Evolutionary conservation across 2,329 filamentous ascomycete species (phyloP).

Genomic region (Dendrostoma leiphaemia): DNA sequence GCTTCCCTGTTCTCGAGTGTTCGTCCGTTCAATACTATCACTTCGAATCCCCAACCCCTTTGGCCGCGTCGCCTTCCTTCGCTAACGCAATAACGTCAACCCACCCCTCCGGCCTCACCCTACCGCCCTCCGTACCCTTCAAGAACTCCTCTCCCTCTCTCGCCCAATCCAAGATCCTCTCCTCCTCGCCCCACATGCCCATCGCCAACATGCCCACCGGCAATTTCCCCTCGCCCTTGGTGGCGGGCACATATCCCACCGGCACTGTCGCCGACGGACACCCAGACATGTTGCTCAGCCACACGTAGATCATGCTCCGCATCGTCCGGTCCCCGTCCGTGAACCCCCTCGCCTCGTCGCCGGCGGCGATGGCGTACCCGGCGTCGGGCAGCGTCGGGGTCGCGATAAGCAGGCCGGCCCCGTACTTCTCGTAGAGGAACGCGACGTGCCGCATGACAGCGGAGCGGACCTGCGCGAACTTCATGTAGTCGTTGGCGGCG

Average conservation of each 20-base stretch:
- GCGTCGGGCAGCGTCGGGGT: slow-evolving; percentile 74
- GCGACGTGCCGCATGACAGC: slow-evolving; percentile 78
- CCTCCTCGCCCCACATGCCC: slow-evolving; percentile 66
- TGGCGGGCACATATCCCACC: slow-evolving; percentile 65
- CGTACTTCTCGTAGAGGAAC: slow-evolving; percentile 62
- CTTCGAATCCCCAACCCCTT: not conserved
- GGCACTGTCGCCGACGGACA: slow-evolving; percentile 74
- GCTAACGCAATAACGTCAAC: slow-evolving; percentile 51
- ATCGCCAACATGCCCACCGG: slow-evolving; percentile 63
- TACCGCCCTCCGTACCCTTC: slow-evolving; percentile 44
- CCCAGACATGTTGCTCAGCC: slow-evolving; percentile 79
- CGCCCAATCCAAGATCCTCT: slow-evolving; percentile 61
- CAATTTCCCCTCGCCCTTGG: slow-evolving; percentile 55
- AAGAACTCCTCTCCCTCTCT: slow-evolving; percentile 56
- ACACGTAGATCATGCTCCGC: slow-evolving; percentile 82
- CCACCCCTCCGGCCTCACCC: slow-evolving; percentile 54
- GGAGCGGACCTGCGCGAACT: slow-evolving; percentile 70
- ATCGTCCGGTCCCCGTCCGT: slow-evolving; percentile 71
- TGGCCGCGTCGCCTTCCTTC: slow-evolving; percentile 21
- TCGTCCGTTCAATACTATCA: not conserved
- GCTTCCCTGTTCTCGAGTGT: not conserved
- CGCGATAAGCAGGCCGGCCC: slow-evolving; percentile 72
- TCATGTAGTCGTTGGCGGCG: slow-evolving; percentile 66
- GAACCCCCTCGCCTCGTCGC: slow-evolving; percentile 67
- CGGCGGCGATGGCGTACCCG: slow-evolving; percentile 65